A percentile compares a stretch with the other conserved stretches of the same genome.
phyloP scores from a whole-genome alignment of 495 filamentous ascomycete species.

The Aspergillus homomorphus region DNA sequence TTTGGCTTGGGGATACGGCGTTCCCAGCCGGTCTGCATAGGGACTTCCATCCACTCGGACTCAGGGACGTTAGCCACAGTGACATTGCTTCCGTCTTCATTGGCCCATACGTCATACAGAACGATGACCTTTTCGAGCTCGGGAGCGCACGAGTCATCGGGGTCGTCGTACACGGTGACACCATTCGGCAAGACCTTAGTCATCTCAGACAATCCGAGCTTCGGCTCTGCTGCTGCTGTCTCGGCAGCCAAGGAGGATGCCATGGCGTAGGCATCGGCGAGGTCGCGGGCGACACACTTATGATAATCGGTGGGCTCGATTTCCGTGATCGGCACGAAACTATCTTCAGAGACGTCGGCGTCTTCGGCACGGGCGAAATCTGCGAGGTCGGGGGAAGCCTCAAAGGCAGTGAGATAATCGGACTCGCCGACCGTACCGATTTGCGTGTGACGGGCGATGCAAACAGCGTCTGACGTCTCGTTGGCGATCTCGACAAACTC shows the following conservation, averaged over 20 bases:
- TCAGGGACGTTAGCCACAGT: not conserved
- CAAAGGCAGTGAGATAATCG: not conserved
- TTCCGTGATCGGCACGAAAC: not conserved
- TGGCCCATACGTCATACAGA: not conserved
- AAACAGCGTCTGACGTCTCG: not conserved
- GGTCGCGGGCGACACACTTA: not conserved
- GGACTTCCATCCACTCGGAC: not conserved
- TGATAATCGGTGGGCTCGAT: not conserved
- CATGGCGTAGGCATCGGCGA: not conserved
- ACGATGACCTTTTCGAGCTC: not conserved
- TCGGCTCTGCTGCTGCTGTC: too few relatives aligned
- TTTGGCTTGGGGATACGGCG: not conserved
- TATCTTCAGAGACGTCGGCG: not conserved
- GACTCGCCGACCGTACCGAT: not conserved
- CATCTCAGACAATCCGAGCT: not conserved
- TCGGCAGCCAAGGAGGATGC: not conserved
- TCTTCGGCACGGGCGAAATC: not conserved
- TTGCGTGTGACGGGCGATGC: not conserved
- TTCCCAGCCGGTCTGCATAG: not conserved
- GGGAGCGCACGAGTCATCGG: not conserved
- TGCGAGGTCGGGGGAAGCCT: too few relatives aligned
- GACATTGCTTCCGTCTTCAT: not conserved
- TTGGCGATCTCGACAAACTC: not conserved
- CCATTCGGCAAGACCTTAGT: not conserved
- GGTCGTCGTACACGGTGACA: not conserved